Conservation (phyloP, 176 grass and related monocot species). For the Panicum miliaceum region DNA sequence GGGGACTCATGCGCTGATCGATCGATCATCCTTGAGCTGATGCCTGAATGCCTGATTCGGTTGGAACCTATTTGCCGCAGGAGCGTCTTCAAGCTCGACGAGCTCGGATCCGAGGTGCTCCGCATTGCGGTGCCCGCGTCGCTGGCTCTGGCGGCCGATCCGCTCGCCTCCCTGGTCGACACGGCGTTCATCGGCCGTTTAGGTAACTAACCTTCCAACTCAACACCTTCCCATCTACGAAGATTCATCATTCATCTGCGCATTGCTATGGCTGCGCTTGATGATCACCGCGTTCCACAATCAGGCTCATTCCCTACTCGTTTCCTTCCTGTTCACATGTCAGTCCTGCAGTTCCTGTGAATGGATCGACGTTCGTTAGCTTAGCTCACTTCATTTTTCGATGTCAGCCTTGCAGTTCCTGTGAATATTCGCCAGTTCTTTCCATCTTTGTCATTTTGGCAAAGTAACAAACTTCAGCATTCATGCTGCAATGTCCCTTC, state of each 20-base stretch:
- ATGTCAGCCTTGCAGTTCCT: constrained; percentile 5
- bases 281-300: neutral
- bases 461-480: constrained; percentile 25
- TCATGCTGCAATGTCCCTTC: constrained; percentile 13
- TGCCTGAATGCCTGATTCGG: neutral
- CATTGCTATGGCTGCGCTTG: neutral
- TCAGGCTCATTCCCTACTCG: neutral
- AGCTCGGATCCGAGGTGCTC: constrained; percentile 78
- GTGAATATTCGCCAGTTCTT: constrained; percentile 11
- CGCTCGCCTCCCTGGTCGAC: constrained; percentile 89
- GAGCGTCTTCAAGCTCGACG: constrained; percentile 85
- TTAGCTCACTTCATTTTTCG: neutral
- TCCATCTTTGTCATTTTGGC: constrained; percentile 19
- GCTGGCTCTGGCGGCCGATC: constrained; percentile 88
- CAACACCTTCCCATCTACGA: neutral
- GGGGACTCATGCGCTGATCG: neutral
- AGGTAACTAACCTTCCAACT: constrained; percentile 54
- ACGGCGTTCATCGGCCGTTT: constrained; percentile 93
- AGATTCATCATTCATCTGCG: neutral
- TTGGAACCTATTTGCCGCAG: constrained; percentile 44
- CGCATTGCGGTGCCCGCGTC: constrained; percentile 83
- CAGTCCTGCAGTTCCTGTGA: neutral
- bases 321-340: constrained; percentile 15
- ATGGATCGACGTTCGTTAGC: neutral
- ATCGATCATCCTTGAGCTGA: neutral